Evolutionary conservation across 2,329 filamentous ascomycete species (phyloP).

Genomic region (Neofusicoccum ribis): DNA sequence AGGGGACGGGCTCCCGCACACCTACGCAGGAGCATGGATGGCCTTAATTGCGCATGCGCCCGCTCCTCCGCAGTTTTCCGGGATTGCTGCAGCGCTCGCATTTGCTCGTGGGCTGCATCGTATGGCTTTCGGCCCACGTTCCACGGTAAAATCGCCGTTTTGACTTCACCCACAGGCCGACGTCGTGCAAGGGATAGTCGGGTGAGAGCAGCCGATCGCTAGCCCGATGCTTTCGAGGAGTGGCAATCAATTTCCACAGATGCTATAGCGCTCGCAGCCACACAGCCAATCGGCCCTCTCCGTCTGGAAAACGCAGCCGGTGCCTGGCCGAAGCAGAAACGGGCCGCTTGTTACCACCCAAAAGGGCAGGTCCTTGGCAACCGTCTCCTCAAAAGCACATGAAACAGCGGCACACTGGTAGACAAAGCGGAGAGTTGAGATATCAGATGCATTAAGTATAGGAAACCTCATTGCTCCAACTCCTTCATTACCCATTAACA

Average conservation of each 20-base stretch:
- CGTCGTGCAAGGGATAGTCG: conserved; percentile 15
- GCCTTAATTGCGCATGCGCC: background rate
- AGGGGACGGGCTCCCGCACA: background rate
- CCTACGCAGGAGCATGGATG: background rate
- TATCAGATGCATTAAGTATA: background rate
- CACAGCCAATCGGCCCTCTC: conserved; percentile 1
- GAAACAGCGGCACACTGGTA: background rate
- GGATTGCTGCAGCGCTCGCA: background rate
- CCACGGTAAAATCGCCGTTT: conserved; percentile 1
- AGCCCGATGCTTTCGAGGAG: background rate
- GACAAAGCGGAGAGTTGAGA: background rate
- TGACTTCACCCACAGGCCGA: conserved; percentile 1
- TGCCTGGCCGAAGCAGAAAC: background rate
- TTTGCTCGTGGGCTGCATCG: background rate
- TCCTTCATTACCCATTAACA: conserved; percentile 6
- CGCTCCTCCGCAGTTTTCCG: background rate
- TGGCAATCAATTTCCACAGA: conserved; percentile 6
- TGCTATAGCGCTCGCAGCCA: background rate
- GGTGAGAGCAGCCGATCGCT: background rate
- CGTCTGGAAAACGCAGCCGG: background rate
- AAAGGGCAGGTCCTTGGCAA: conserved; percentile 11
- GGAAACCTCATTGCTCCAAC: background rate
- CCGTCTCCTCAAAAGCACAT: conserved; percentile 3
- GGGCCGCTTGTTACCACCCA: background rate
- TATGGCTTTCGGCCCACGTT: conserved; percentile 4